Percentiles rank a stretch among this genome's conserved stretches.
Evolutionary conservation across 441 rosid genomes (phyloP).

Genomic region (Eutrema salsugineum): DNA sequence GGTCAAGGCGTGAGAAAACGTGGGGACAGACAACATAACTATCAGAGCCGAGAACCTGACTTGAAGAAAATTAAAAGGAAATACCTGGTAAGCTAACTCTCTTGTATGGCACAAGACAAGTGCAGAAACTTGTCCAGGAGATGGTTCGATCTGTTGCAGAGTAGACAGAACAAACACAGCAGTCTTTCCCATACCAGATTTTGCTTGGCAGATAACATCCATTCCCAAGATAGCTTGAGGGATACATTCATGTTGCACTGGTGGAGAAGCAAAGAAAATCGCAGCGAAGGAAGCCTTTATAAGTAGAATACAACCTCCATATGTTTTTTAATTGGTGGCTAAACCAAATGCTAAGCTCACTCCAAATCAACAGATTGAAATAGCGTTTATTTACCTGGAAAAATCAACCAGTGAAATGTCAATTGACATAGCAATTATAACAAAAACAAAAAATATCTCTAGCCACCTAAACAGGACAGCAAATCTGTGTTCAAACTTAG

Average conservation of each 20-base stretch:
- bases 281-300: constrained; percentile 65
- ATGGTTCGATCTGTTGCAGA: constrained; percentile 91
- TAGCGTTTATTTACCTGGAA: constrained; percentile 73
- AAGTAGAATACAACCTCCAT: constrained; percentile 72
- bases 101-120: constrained; percentile 96
- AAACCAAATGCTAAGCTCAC: constrained; percentile 57
- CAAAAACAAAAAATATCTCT: neutral
- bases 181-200: constrained; percentile 99
- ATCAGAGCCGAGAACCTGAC: neutral
- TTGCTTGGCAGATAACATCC: constrained; percentile 99
- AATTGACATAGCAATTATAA: neutral
- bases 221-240: constrained; percentile 99
- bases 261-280: constrained; percentile 80
- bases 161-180: constrained; percentile 93
- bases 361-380: constrained; percentile 63
- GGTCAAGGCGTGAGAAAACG: neutral
- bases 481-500: neutral
- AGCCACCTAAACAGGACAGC: neutral
- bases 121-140: constrained; percentile 91
- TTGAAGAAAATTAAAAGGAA: neutral
- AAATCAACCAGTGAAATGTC: neutral
- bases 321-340: constrained; percentile 68
- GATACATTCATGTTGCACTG: constrained; percentile 99
- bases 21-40: neutral
- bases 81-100: constrained; percentile 96